Evolutionary conservation across 306 rosid genomes (phyloP).

Genomic region (Lotus japonicus): DNA sequence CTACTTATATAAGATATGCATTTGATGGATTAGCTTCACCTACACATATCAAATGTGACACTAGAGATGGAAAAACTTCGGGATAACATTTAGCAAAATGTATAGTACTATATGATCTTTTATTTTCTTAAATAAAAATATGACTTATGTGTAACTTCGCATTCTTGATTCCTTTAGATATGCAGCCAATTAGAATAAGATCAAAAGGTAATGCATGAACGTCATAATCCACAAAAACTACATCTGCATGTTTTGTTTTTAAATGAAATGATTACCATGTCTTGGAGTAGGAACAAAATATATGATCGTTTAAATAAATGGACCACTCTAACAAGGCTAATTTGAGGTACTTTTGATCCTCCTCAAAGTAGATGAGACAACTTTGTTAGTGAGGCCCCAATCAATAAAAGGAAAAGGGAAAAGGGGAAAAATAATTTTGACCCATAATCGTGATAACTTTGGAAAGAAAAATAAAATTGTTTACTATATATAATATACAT

Average conservation of each 20-base stretch:
- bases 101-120: too few species aligned
- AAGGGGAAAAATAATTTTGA: constrained; percentile 55
- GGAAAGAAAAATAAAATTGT: constrained; percentile 17
- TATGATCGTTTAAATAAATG: constrained; percentile 32
- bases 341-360: constrained; percentile 50
- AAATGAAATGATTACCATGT: constrained; percentile 39
- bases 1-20: too few species aligned
- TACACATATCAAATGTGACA: too few species aligned
- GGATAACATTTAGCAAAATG: too few species aligned
- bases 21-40: too few species aligned
- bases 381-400: constrained; percentile 71
- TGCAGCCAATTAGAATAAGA: constrained; percentile 24
- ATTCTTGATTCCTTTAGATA: constrained; percentile 17
- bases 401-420: constrained; percentile 40
- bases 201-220: constrained; percentile 26
- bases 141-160: neutral
- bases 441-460: constrained; percentile 60
- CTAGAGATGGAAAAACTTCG: too few species aligned
- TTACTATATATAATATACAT: neutral
- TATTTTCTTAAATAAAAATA: neutral
- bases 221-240: constrained; percentile 26
- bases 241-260: constrained; percentile 23
- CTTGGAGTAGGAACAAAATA: constrained; percentile 36
- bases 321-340: constrained; percentile 46
- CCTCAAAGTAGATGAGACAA: constrained; percentile 70